These are phyloP conservation scores for Zalaria obscura DNA, from an alignment of 2,329 filamentous ascomycete genomes.

Conservation along the genomic window DNA sequence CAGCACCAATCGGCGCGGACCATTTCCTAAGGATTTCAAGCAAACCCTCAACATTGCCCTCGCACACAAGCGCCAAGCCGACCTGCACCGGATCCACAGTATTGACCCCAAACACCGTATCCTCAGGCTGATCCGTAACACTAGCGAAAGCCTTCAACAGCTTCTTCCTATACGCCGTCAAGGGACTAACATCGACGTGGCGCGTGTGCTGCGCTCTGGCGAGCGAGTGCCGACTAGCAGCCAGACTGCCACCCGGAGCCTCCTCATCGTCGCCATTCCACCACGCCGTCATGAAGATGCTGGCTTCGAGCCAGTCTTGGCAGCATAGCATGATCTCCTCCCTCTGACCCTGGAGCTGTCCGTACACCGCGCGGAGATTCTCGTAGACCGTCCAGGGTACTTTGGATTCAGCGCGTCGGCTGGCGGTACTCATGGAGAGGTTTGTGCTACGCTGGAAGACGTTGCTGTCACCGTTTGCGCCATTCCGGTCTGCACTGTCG, in stretches of 20 bases:
- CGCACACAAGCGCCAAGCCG: constrained; percentile 66
- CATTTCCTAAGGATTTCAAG: constrained; percentile 61
- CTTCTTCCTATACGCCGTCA: constrained; percentile 59
- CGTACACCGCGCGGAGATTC: constrained; percentile 66
- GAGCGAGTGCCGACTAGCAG: constrained; percentile 28
- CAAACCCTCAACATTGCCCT: constrained; percentile 66
- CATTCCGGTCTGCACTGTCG: constrained; percentile 36
- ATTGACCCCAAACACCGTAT: constrained; percentile 58
- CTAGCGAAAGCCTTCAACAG: constrained; percentile 55
- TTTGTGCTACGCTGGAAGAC: constrained; percentile 24
- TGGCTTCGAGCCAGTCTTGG: constrained; percentile 87
- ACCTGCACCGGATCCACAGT: constrained; percentile 64
- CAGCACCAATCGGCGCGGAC: constrained; percentile 66
- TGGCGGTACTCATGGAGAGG: constrained; percentile 53
- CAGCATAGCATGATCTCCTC: constrained; percentile 63
- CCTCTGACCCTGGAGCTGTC: constrained; percentile 61
- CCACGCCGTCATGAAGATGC: constrained; percentile 72
- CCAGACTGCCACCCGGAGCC: constrained; percentile 25
- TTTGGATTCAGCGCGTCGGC: constrained; percentile 62
- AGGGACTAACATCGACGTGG: constrained; percentile 36
- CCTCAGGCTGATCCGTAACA: constrained; percentile 49
- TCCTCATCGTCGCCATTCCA: constrained; percentile 69
- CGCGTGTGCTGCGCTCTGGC: constrained; percentile 24
- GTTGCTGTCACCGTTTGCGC: constrained; percentile 19
- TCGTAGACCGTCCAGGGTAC: constrained; percentile 88